Conservation (phyloP, 1,139 yeast genomes). For the Protomyces lactucae-debilis region DNA sequence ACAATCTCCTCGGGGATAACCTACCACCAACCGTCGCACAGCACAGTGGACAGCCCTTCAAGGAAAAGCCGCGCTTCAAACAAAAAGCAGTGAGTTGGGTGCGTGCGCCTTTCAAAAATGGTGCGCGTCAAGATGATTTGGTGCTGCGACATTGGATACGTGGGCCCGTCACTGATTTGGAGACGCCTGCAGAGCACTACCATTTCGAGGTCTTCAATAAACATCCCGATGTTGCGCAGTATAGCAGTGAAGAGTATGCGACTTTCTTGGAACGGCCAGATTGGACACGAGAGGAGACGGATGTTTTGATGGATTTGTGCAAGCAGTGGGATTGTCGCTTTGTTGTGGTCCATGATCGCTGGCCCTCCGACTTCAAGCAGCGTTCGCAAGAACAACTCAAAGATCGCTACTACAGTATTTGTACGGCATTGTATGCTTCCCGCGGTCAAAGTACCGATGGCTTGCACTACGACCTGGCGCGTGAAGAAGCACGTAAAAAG, state of each 20-base stretch:
- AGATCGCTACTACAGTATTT: slow-evolving; percentile 66
- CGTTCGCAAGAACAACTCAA: slow-evolving; percentile 66
- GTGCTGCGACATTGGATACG: slow-evolving; percentile 80
- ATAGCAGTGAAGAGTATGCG: slow-evolving; percentile 63
- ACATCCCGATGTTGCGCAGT: slow-evolving; percentile 61
- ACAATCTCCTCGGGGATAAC: slow-evolving; percentile 81
- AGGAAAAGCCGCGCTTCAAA: slow-evolving; percentile 58
- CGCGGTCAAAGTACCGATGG: slow-evolving; percentile 39
- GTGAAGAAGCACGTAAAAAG: slow-evolving; percentile 72
- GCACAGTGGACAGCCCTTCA: slow-evolving; percentile 47
- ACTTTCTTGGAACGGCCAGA: slow-evolving; percentile 40
- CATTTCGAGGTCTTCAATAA: slow-evolving; percentile 73
- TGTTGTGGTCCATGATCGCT: slow-evolving; percentile 78
- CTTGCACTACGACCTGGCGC: slow-evolving; percentile 57
- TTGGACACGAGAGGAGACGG: slow-evolving; percentile 79
- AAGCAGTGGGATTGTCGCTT: slow-evolving; percentile 74
- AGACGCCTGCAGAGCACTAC: slow-evolving; percentile 47
- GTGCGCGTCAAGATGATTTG: slow-evolving; percentile 49
- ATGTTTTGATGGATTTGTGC: slow-evolving; percentile 67
- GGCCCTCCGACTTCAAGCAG: slow-evolving; percentile 40
- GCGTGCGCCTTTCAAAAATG: slow-evolving; percentile 49
- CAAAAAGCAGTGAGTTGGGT: slow-evolving; percentile 76
- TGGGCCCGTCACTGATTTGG: slow-evolving; percentile 42
- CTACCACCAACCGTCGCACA: slow-evolving; percentile 73
- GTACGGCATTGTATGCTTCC: slow-evolving; percentile 46